Percentiles rank a stretch among this genome's conserved stretches.
These are phyloP conservation scores for Ogataea paraovalis DNA, from an alignment of 805 yeast genomes.

Conservation along the genomic window DNA sequence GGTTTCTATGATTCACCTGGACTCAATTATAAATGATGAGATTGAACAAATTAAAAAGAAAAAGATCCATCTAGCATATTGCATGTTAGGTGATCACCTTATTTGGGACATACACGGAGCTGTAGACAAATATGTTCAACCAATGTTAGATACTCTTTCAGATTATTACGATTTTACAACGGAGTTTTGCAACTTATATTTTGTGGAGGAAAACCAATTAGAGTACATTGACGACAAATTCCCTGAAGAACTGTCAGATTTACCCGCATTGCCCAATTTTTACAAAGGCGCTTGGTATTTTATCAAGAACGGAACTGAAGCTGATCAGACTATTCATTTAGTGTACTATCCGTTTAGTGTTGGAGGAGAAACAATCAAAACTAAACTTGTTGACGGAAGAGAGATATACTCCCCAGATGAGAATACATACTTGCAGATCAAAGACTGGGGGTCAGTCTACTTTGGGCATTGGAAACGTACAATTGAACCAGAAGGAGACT, in stretches of 20 bases:
- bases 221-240: constrained; percentile 15
- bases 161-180: constrained; percentile 9
- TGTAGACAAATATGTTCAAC: constrained; percentile 9
- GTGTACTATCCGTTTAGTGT: constrained; percentile 25
- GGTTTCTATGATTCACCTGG: constrained; percentile 10
- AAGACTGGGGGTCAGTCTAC: constrained; percentile 26
- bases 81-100: constrained; percentile 10
- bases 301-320: not conserved
- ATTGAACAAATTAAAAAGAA: not conserved
- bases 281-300: constrained; percentile 8
- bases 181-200: constrained; percentile 4
- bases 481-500: not conserved
- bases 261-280: constrained; percentile 19
- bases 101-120: constrained; percentile 21
- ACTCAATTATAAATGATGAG: constrained; percentile 5
- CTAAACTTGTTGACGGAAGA: constrained; percentile 13
- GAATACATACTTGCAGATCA: constrained; percentile 18
- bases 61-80: constrained; percentile 8
- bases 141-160: constrained; percentile 5
- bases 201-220: not conserved
- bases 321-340: constrained; percentile 9
- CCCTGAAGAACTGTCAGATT: constrained; percentile 21
- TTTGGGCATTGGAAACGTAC: constrained; percentile 19
- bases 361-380: constrained; percentile 16
- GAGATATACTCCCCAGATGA: constrained; percentile 14